Conservation (phyloP, 75 land plant genomes). For the Adiantum capillusveneris region DNA sequence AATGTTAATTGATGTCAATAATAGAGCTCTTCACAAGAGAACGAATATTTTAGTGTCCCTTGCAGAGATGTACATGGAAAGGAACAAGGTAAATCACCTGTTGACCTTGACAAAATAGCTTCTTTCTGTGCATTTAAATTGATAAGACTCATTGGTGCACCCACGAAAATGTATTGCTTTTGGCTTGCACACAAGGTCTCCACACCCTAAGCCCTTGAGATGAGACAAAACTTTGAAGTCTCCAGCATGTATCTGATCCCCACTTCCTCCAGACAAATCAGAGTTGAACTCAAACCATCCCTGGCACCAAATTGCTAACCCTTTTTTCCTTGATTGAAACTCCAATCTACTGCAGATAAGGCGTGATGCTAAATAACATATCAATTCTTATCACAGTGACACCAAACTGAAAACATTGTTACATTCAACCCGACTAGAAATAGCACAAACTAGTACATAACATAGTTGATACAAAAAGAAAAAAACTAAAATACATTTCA, state of each 20-base stretch:
- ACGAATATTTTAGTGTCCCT: background rate
- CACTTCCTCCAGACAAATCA: constrained; percentile 8
- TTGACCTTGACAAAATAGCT: constrained; percentile 24
- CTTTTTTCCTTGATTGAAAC: background rate
- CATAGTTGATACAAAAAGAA: no score
- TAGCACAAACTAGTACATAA: no score
- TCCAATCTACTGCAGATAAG: no score
- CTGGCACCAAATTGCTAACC: background rate
- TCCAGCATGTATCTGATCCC: constrained; percentile 5
- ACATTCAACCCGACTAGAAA: no score
- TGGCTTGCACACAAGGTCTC: constrained; percentile 17
- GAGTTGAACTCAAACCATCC: constrained; percentile 28
- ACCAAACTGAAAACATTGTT: no score
- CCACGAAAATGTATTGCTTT: constrained; percentile 25
- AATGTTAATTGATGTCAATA: background rate
- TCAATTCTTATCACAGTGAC: no score
- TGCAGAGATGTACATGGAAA: background rate
- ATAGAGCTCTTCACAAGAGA: background rate
- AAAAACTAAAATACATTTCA: no score
- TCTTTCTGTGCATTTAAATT: constrained; percentile 13
- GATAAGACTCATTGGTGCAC: constrained; percentile 27
- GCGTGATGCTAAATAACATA: no score
- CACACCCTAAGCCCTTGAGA: constrained; percentile 22
- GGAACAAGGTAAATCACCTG: constrained; percentile 8
- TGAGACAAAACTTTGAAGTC: constrained; percentile 23